phyloP scores from a whole-genome alignment of 2,329 filamentous ascomycete genomes.

The Hysterium pulicare region DNA sequence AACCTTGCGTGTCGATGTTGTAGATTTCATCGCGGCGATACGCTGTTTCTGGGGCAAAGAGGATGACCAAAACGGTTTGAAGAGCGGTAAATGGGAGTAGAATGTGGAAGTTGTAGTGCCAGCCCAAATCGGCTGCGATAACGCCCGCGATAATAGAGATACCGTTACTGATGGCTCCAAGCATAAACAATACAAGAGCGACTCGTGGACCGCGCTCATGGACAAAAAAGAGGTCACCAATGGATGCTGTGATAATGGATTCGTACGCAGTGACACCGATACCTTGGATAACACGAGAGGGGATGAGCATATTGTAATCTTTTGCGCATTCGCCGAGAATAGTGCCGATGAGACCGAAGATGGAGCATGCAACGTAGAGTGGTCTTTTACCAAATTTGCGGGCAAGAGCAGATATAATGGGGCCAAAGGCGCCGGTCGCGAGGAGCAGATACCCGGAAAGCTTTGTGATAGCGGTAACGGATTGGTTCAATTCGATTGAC shows the following conservation, averaged over 20 bases:
- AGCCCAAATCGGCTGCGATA: conserved; percentile 17
- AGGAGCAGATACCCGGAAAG: background rate
- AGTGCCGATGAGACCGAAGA: conserved; percentile 19
- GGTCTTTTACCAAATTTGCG: conserved; percentile 27
- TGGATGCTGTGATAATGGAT: conserved; percentile 17
- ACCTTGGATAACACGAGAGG: conserved; percentile 21
- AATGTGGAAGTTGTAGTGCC: conserved; percentile 17
- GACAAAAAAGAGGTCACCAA: conserved; percentile 23
- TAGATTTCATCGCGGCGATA: background rate
- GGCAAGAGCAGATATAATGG: conserved; percentile 20
- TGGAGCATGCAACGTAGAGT: conserved; percentile 20
- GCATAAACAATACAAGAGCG: conserved; percentile 17
- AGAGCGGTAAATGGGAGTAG: conserved; percentile 16
- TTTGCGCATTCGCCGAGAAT: conserved; percentile 14
- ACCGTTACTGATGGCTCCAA: conserved; percentile 18
- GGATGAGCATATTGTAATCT: conserved; percentile 20
- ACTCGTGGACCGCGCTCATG: conserved; percentile 21
- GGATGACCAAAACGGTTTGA: conserved; percentile 14
- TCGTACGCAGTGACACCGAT: conserved; percentile 23
- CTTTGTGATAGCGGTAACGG: background rate
- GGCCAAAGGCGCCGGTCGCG: conserved; percentile 1
- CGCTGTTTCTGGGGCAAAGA: conserved; percentile 20
- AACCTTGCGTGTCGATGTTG: background rate
- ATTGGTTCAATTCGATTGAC: conserved; percentile 1
- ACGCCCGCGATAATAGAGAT: conserved; percentile 20